Conservation (phyloP, 192 early-diverging fungal genomes). For the Thamnidium elegans region DNA sequence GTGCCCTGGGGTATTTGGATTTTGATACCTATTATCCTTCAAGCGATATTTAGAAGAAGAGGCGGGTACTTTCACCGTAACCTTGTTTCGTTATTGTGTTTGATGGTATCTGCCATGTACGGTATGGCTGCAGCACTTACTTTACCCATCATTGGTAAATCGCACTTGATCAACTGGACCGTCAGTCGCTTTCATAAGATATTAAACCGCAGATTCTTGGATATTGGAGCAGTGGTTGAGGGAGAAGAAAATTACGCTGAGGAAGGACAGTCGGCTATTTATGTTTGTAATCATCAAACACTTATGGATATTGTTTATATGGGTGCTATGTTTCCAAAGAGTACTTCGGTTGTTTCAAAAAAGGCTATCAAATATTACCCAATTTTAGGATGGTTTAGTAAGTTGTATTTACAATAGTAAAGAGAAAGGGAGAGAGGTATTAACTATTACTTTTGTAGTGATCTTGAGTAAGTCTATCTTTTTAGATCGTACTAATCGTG, state of each 20-base stretch:
- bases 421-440: not conserved
- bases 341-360: conserved; percentile 70
- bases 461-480: conserved; percentile 80
- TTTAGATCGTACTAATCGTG: conserved; percentile 79
- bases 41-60: conserved; percentile 22
- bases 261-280: conserved; percentile 50
- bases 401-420: conserved; percentile 18
- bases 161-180: conserved; percentile 58
- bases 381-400: conserved; percentile 74
- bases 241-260: conserved; percentile 58
- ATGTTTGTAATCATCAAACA: conserved; percentile 84
- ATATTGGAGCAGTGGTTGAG: conserved; percentile 58
- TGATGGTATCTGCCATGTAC: conserved; percentile 6
- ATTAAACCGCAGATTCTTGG: conserved; percentile 51
- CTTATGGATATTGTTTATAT: conserved; percentile 71
- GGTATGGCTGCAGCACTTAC: conserved; percentile 30
- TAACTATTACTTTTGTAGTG: conserved; percentile 45
- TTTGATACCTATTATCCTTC: conserved; percentile 4
- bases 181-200: conserved; percentile 54
- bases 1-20: conserved; percentile 10
- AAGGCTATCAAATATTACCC: conserved; percentile 65
- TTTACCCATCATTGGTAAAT: conserved; percentile 53
- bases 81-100: conserved; percentile 1
- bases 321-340: conserved; percentile 61
- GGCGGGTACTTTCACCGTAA: conserved; percentile 11